phyloP scores from a whole-genome alignment of 2,329 filamentous ascomycete species.

The Elsinoe necatrix region DNA sequence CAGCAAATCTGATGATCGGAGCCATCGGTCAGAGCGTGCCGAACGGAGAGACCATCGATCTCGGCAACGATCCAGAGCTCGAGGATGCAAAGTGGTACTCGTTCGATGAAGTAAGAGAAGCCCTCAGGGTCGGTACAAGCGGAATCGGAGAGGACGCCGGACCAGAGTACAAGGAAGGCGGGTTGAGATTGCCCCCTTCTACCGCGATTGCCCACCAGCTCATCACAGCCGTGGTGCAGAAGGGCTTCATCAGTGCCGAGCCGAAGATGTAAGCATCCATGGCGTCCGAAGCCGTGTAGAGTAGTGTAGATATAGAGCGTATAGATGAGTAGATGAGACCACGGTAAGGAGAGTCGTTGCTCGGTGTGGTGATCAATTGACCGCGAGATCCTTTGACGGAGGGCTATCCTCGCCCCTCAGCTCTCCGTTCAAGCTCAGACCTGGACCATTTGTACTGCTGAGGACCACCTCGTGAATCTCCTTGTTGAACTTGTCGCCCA shows the following conservation, averaged over 20 bases:
- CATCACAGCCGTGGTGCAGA: constrained; percentile 62
- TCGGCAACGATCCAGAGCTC: constrained; percentile 85
- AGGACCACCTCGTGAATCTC: constrained; percentile 69
- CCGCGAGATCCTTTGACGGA: constrained; percentile 31
- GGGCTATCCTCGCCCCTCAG: constrained; percentile 56
- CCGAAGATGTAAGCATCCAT: constrained; percentile 33
- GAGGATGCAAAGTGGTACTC: constrained; percentile 84
- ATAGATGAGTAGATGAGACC: constrained; percentile 7
- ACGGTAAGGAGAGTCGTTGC: too few species aligned
- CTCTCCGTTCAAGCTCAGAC: constrained; percentile 75
- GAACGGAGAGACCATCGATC: constrained; percentile 64
- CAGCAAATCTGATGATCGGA: constrained; percentile 46
- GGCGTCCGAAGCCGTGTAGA: neutral
- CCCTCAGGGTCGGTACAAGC: constrained; percentile 59
- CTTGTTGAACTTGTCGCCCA: constrained; percentile 60
- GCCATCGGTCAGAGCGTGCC: constrained; percentile 81
- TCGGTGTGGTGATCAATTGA: constrained; percentile 8
- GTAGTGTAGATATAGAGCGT: constrained; percentile 4
- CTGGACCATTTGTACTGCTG: constrained; percentile 79
- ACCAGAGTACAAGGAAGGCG: constrained; percentile 64
- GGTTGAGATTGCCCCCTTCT: constrained; percentile 67
- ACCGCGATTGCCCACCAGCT: constrained; percentile 92
- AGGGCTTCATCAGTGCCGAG: constrained; percentile 57
- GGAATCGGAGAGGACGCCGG: constrained; percentile 57
- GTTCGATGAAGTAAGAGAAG: constrained; percentile 70